Evolutionary conservation across 306 rosid species (phyloP).

Genomic region (Fragaria nilgerrensis): DNA sequence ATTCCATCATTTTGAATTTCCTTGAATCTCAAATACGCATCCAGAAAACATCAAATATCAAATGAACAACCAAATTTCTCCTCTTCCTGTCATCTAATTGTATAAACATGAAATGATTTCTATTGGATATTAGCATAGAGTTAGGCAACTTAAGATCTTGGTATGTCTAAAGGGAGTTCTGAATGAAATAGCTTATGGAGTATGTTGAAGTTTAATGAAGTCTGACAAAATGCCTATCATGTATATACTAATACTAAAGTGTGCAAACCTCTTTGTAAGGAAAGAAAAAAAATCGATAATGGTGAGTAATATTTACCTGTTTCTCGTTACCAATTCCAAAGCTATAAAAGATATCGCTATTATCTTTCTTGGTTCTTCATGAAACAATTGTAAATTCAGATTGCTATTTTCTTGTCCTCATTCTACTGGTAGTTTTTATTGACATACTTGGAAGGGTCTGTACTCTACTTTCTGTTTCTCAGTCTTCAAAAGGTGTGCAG

Average conservation of each 20-base stretch:
- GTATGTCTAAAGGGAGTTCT: neutral
- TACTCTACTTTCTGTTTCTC: neutral
- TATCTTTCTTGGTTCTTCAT: neutral
- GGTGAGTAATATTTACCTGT: neutral
- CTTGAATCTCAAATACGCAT: too few species aligned
- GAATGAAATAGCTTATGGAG: neutral
- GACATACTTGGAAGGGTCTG: neutral
- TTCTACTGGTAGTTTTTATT: neutral
- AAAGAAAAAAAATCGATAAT: too few species aligned
- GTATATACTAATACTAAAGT: too few species aligned
- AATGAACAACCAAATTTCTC: too few species aligned
- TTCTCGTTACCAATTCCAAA: neutral
- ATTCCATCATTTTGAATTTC: too few species aligned
- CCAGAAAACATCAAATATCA: too few species aligned
- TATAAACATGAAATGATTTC: neutral
- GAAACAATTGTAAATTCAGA: neutral
- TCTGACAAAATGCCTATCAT: neutral
- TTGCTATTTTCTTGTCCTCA: neutral
- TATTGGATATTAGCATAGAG: neutral
- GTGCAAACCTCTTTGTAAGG: neutral
- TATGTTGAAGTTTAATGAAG: neutral
- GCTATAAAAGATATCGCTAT: too few species aligned
- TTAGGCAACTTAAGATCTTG: neutral
- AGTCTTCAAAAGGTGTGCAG: neutral
- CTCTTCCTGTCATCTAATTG: too few species aligned